These are phyloP conservation scores for Solanum clarkiae DNA, from an alignment of 257 asterid species.

Conservation along the genomic window DNA sequence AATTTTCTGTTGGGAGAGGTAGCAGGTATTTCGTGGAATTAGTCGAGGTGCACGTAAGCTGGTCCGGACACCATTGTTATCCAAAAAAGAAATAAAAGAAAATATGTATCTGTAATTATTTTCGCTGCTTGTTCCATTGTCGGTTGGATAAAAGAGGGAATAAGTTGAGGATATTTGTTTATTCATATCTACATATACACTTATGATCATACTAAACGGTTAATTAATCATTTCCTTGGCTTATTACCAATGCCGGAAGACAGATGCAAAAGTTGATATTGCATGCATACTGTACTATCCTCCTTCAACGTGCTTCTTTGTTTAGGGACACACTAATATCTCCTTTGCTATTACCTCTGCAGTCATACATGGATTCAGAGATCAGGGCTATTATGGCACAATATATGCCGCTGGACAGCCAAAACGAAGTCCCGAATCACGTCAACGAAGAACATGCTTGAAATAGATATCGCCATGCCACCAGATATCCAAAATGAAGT, in stretches of 20 bases:
- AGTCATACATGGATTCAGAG: conserved; percentile 92
- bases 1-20: neutral
- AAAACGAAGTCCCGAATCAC: conserved; percentile 59
- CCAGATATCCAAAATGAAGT: neutral
- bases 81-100: neutral
- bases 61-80: neutral
- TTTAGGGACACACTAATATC: neutral
- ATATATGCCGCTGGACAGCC: conserved; percentile 88
- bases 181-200: neutral
- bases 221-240: neutral
- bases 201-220: neutral
- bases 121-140: neutral
- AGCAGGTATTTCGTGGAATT: neutral
- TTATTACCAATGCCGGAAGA: neutral
- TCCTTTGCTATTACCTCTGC: conserved; percentile 8
- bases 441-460: conserved; percentile 41
- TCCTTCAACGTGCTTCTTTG: neutral
- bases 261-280: neutral
- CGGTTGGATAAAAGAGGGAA: neutral
- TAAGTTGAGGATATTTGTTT: neutral
- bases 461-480: conserved; percentile 4
- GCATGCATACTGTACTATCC: neutral
- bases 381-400: conserved; percentile 95
- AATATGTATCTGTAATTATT: neutral
- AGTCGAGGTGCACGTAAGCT: neutral